Evolutionary conservation across 345 rosid genomes (phyloP).

Genomic region (Toxicodendron radicans): DNA sequence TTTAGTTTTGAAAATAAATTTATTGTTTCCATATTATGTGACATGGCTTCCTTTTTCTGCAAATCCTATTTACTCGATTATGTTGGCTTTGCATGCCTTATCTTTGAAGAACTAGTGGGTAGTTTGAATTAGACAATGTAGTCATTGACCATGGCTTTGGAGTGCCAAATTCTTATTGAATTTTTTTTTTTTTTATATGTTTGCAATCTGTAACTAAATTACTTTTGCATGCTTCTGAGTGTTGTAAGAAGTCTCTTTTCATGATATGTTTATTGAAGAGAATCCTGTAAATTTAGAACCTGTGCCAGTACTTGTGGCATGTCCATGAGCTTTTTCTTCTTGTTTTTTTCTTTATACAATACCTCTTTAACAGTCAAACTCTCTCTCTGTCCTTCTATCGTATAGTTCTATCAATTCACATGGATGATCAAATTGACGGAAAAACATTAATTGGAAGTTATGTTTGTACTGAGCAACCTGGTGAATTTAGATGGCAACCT

Average conservation of each 20-base stretch:
- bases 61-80: too few species aligned
- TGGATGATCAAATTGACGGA: constrained; percentile 99
- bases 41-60: too few species aligned
- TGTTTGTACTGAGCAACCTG: constrained; percentile 94
- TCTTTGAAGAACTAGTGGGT: too few species aligned
- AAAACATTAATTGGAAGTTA: constrained; percentile 89
- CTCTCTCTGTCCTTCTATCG: background rate
- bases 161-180: background rate
- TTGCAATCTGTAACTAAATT: background rate
- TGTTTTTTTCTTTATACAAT: background rate
- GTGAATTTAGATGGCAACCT: constrained; percentile 97
- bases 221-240: background rate
- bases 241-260: background rate
- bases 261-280: background rate
- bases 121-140: too few species aligned
- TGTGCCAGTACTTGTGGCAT: background rate
- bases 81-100: too few species aligned
- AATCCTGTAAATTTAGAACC: background rate
- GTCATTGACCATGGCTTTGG: background rate
- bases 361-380: background rate
- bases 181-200: background rate
- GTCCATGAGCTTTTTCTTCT: background rate
- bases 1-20: background rate
- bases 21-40: background rate
- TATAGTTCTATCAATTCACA: constrained; percentile 73